Evolutionary conservation across 208 protist species (phyloP), one percentile per base, ranked within the genome.

Genomic region (Leptomonas seymouri): DNA sequence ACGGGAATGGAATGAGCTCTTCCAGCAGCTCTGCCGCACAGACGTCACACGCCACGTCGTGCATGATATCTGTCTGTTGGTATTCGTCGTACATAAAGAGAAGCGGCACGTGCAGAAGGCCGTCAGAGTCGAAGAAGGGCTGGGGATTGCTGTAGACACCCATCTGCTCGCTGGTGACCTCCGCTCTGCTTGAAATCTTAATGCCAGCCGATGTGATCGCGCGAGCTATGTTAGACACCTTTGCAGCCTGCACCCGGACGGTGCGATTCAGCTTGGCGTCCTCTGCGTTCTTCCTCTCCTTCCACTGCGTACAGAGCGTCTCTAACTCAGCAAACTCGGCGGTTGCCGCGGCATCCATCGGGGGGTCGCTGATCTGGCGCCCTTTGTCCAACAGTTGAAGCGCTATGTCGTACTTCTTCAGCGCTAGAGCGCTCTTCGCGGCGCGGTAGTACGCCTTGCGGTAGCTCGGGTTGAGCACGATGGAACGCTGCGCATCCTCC

Each of bases 11-110:
- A 76, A 96, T 86, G 39, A 96, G 59, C 60, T 96, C 86, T 9
- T 84, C 85, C 23, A 96, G 61, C 25, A 93, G 56, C 49, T 96
- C 87, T 42, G 62, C 68, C 14, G 74, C 76, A 27, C 78, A 87
- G 8, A 82, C 70, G 57, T 97, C 91, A 54, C 87, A 93, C 20
- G 78, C 61, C 16, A 98, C 95, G 59, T 97, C 91, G 49, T 96
- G 84, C 76, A 97, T 89, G 59, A 97, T 97, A 74, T 98, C 96
- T 4, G 88, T 94, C 70, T 97, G 91, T 53, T 85, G 74, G 74
- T 95, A 95, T 75, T 98, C 93, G 63, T 97, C 93, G 78, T 98
- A 98, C 71, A 98, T 84, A 67, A 98, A 97, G 16, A 98, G 83
- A n/a, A 98, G 78, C 21, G 94, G 92, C 20, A 97, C 96, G 62